A percentile compares a stretch with the other conserved stretches of the same genome.
Evolutionary conservation across 2,329 filamentous ascomycete genomes (phyloP).

Genomic region (Fusarium devonianum): DNA sequence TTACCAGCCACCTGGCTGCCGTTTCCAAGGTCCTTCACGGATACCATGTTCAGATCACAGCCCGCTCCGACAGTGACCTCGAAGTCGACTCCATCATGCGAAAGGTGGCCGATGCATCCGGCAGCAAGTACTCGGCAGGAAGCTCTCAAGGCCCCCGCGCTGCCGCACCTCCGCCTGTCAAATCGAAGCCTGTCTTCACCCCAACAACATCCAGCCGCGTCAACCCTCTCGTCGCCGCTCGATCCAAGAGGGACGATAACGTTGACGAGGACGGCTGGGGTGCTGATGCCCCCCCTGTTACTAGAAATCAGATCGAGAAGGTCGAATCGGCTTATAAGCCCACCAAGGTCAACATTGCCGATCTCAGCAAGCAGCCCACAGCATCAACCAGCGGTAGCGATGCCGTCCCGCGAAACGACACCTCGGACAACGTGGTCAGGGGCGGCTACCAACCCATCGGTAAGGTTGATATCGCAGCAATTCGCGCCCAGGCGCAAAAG

Average conservation of each 20-base stretch:
- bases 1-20: conserved; percentile 89
- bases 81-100: conserved; percentile 87
- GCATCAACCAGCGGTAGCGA: conserved; percentile 69
- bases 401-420: conserved; percentile 54
- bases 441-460: conserved; percentile 93
- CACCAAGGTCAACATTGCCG: conserved; percentile 92
- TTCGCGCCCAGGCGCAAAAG: conserved; percentile 76
- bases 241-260: conserved; percentile 65
- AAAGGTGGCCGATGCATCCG: conserved; percentile 93
- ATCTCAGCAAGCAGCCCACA: conserved; percentile 76
- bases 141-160: conserved; percentile 61
- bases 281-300: conserved; percentile 88
- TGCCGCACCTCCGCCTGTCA: conserved; percentile 71
- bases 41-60: conserved; percentile 97
- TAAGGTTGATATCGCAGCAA: conserved; percentile 95
- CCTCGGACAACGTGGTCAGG: conserved; percentile 70
- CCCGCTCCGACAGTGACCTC: conserved; percentile 88
- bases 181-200: conserved; percentile 91
- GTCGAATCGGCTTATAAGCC: conserved; percentile 93
- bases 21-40: conserved; percentile 94
- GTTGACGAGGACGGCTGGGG: conserved; percentile 94
- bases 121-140: conserved; percentile 87
- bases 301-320: conserved; percentile 86
- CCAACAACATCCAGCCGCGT: conserved; percentile 67
- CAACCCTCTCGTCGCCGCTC: conserved; percentile 72